Evolutionary conservation across 805 yeast species (phyloP).

Genomic region (Candida fluviatilis): DNA sequence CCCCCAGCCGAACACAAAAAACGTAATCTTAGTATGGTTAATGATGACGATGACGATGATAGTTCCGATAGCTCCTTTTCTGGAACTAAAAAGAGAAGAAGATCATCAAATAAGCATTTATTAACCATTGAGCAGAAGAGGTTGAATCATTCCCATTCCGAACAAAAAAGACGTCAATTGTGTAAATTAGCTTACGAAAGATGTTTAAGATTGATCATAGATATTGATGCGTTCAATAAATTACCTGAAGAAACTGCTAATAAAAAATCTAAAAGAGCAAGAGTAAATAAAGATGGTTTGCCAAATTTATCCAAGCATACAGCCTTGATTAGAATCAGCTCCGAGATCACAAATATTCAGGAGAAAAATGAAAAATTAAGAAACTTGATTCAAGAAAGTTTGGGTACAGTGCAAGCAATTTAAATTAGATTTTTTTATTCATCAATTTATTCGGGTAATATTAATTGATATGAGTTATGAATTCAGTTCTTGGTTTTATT

Average conservation of each 20-base stretch:
- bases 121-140: constrained; percentile 38
- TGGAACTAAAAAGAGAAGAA: constrained; percentile 19
- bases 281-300: constrained; percentile 40
- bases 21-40: background rate
- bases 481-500: constrained; percentile 2
- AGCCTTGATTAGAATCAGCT: constrained; percentile 37
- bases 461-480: constrained; percentile 1
- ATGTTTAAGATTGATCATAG: constrained; percentile 35
- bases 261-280: constrained; percentile 33
- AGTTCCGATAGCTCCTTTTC: constrained; percentile 1
- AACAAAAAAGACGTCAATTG: constrained; percentile 40
- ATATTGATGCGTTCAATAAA: constrained; percentile 35
- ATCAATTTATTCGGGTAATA: background rate
- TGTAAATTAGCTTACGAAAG: constrained; percentile 43
- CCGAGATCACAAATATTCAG: constrained; percentile 33
- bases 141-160: constrained; percentile 38
- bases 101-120: constrained; percentile 31
- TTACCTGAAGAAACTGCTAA: constrained; percentile 19
- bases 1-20: constrained; percentile 9
- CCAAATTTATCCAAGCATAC: constrained; percentile 42
- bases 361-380: constrained; percentile 29
- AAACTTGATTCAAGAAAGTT: constrained; percentile 14
- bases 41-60: constrained; percentile 7
- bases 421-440: background rate
- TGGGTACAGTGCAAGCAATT: background rate